Percentiles rank a stretch among this genome's conserved stretches.
These are phyloP conservation scores for Moesziomyces globuligerus DNA, from an alignment of 1,284 basidiomycete species.

Conservation along the genomic window DNA sequence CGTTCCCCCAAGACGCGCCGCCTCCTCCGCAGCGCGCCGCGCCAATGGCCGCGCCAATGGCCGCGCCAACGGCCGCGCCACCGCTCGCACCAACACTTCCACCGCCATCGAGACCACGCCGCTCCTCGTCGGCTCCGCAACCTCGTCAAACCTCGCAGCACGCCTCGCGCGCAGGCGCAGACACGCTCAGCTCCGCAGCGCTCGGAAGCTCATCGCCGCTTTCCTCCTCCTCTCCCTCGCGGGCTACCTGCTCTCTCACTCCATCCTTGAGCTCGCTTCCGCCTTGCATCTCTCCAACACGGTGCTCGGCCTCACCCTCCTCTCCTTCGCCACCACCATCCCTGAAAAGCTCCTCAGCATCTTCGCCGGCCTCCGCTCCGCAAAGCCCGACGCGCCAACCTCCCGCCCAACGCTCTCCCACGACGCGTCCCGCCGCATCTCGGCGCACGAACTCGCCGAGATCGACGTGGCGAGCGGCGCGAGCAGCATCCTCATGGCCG, in stretches of 20 bases:
- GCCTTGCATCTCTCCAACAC: constrained; percentile 57
- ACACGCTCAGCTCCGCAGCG: constrained; percentile 17
- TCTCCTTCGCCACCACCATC: constrained; percentile 65
- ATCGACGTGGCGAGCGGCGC: constrained; percentile 47
- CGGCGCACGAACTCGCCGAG: constrained; percentile 26
- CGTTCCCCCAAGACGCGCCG: constrained; percentile 19
- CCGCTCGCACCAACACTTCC: constrained; percentile 34
- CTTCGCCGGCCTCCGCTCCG: constrained; percentile 46
- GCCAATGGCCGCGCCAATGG: no score
- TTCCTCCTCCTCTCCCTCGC: constrained; percentile 55
- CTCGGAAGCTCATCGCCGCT: constrained; percentile 35
- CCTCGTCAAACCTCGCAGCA: constrained; percentile 27
- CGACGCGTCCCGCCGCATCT: constrained; percentile 12
- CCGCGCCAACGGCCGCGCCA: no score
- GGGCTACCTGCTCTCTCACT: constrained; percentile 62
- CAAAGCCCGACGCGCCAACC: constrained; percentile 1
- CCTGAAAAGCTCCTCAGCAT: constrained; percentile 66
- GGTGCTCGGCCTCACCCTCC: constrained; percentile 60
- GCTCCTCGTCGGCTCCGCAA: constrained; percentile 35
- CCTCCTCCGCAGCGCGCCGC: constrained; percentile 21
- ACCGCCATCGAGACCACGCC: constrained; percentile 39
- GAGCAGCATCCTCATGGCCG: constrained; percentile 62
- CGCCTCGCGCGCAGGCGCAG: constrained; percentile 21
- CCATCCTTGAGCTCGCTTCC: constrained; percentile 56
- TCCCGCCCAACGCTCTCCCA: constrained; percentile 8